Evolutionary conservation across 2,329 filamentous ascomycete species (phyloP), one percentile per base, ranked within the genome.

Genomic region (Fusarium mexicanum): DNA sequence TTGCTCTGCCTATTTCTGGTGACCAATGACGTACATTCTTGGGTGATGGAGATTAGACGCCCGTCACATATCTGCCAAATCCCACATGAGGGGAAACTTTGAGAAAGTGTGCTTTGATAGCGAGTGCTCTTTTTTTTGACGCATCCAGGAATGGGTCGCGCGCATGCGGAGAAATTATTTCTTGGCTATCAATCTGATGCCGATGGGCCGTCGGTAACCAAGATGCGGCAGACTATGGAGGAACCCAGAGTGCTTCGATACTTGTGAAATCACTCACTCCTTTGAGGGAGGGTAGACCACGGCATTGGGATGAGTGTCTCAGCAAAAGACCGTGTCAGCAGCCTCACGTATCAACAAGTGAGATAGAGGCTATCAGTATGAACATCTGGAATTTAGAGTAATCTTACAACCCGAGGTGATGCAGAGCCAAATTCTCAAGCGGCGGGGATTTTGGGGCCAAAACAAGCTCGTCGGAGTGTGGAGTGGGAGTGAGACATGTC

Each of bases 401-500:
- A 78, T 77, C 61, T 78, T 60, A 64, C 38, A 20, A 48, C 38
- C 29, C 51, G 55, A 74, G 53, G 43, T 48, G 18, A 24, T 26
- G 31, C 50, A 66, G 31, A 41, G n/a, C 24, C 26, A 66, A 55
- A 40, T 44, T 51, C 37, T 69, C 46, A 29, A 26, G 17, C 35
- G n/a, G 64, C 48, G 51, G 71, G 53, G 61, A 72, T 70, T 78
- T 73, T 33, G 50, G 58, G 26, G 46, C 64, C 22, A 18, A 51
- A 55, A 50, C 50, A 53, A 57, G n/a, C 35, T 64, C 57, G 38
- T 33, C 57, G 24, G 40, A 59, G 37, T 43, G 43, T 59, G 58
- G 60, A 61, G 57, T 38, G 57, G 41, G 50, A 53, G 67, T 77
- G 72, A 80, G 73, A 79, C 78, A 80, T 43, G 38, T 72, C 66